Evolutionary conservation across 2,329 filamentous ascomycete species (phyloP), one percentile per base, ranked within the genome.

Genomic region (Neofusicoccum ribis): DNA sequence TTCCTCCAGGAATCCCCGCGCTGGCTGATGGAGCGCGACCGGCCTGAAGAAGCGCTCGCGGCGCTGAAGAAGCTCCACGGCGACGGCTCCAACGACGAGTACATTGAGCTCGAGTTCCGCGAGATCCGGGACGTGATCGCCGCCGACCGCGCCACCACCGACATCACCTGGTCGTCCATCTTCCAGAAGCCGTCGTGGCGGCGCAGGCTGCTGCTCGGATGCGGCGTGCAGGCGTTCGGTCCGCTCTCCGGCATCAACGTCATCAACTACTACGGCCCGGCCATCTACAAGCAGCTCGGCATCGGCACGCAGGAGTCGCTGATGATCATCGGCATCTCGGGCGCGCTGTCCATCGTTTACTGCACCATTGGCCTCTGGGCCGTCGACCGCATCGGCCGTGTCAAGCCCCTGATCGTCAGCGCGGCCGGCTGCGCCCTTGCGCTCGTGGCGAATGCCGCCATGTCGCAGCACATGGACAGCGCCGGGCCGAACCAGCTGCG

Each of bases 81-180:
- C 17, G 77, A 89, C 58, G 86, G 85, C 2, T 81, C 86, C 68
- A 79, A 80, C 1, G 76, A 83, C 0, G 80, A 81, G 0, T 77
- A 86, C 59, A 85, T 86, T 3, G 81, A 84, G 69, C 78, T 87
- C 3, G 83, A 88, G 72, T 85, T 85, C 71, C 81, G 80, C 31
- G 84, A 87, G 69, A 84, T 86, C 70, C 74, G 84, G 37, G 83
- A 86, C 71, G 68, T 70, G 9, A 72, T 44, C 68, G 75, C 3
- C 73, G 72, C 4, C 71, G 47, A 50, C 43, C 43, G 43, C 43
- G 43, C 43, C 43, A 46, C 43, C 43, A 46, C 15, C 43, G 43
- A 77, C 20, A 73, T 76, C 2, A 77, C 77, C 12, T 80, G 80
- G 76, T 75, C 73, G n/a, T 77, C 80, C 3, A 77, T 84, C 50